Evolutionary conservation across 1,139 yeast species (phyloP).

Genomic region (Geotrichum candidum): DNA sequence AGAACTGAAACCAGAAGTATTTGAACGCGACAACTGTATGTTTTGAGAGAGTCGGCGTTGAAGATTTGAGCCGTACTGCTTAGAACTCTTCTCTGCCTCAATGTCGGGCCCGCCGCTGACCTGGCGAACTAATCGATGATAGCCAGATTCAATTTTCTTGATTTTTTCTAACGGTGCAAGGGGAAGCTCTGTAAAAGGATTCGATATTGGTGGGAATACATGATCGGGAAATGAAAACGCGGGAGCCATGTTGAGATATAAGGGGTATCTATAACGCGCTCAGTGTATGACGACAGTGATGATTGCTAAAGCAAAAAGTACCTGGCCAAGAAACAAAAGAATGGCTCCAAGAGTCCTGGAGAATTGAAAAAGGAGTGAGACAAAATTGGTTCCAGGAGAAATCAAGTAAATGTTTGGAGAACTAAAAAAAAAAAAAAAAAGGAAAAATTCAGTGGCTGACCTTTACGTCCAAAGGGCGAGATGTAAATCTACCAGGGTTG

Average conservation of each 20-base stretch:
- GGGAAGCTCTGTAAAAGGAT: conserved; percentile 31
- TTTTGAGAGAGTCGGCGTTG: conserved; percentile 15
- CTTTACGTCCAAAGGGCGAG: neutral
- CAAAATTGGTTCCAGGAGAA: neutral
- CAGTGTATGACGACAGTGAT: neutral
- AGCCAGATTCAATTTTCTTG: conserved; percentile 25
- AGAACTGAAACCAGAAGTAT: conserved; percentile 3
- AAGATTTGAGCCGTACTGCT: conserved; percentile 10
- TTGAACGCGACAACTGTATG: conserved; percentile 12
- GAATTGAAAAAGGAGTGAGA: neutral
- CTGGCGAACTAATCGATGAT: conserved; percentile 23
- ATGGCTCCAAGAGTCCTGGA: neutral
- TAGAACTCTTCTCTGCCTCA: conserved; percentile 6
- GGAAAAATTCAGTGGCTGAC: neutral
- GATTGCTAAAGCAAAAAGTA: neutral
- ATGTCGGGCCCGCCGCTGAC: conserved; percentile 18
- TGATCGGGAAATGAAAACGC: conserved; percentile 31
- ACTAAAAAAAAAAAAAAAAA: neutral
- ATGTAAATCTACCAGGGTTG: neutral
- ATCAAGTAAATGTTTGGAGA: neutral
- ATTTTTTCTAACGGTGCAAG: conserved; percentile 29
- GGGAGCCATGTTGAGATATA: neutral
- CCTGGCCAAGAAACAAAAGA: neutral
- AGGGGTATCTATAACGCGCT: neutral
- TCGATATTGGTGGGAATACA: conserved; percentile 29